Evolutionary conservation across 2,329 filamentous ascomycete genomes (phyloP), one percentile per base, ranked within the genome.

Genomic region (Microdochium paspali): DNA sequence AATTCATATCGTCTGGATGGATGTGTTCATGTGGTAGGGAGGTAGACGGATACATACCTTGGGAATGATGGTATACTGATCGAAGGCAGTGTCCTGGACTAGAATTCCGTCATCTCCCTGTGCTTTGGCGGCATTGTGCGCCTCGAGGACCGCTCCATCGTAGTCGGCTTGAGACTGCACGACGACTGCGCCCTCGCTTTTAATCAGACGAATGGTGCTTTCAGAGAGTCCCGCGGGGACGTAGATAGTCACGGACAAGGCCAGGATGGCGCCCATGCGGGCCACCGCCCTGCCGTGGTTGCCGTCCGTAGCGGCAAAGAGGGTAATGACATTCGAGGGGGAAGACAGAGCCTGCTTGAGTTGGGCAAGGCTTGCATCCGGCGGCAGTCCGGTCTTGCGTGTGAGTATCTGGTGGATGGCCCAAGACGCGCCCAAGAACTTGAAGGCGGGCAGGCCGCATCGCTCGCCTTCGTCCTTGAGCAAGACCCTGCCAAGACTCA

Each of bases 341-440:
- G n/a, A n/a, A n/a, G n/a, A n/a, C 0, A 68, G 60, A 1, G 58
- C 57, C 0, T 53, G 44, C 2, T 66, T 65, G 1, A 83, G 54
- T 0, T 70, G 60, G 0, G 69, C 62, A 0, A 83, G 53, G 2
- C 64, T 57, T 0, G 67, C 59, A 1, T 66, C 65, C 0, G 65
- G 48, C 0, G 70, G 60, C 0, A 81, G 60, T 1, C 56, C 58
- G 0, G 79, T 61, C 7, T 65, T 61, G 1, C 65, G 57, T 0
- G 67, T 59, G 6, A 87, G 54, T 6, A 80, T 76, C 5, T 74
- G 72, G 54, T 78, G 82, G 4, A 75, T 72, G 0, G 77, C 84
- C 84, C 84, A 90, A 1, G 82, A 85, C 1, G 86, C 85, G 10
- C 86, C 86, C 0, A 89, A 73, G 31, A 89, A 84, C 61, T 90